Conservation (phyloP, 2,329 filamentous ascomycete genomes). For the Alternaria rosae region DNA sequence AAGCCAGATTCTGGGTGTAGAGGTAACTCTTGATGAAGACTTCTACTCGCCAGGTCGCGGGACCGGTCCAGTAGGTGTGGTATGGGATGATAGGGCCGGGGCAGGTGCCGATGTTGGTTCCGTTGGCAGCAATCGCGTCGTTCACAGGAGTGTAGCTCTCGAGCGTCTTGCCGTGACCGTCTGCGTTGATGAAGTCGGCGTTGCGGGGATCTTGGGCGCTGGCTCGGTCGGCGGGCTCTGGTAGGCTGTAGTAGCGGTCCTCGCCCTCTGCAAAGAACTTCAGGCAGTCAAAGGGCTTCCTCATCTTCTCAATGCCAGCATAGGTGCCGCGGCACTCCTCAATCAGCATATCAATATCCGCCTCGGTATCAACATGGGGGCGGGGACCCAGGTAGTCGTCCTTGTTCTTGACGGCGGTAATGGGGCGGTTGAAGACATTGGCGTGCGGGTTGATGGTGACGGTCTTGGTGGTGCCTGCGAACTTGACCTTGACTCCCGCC, state of each 20-base stretch:
- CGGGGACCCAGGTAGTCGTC: constrained; percentile 62
- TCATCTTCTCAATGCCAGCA: constrained; percentile 62
- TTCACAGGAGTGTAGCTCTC: constrained; percentile 47
- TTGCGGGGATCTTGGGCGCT: constrained; percentile 52
- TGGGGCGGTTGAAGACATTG: constrained; percentile 63
- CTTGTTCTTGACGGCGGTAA: constrained; percentile 58
- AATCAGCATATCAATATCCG: constrained; percentile 60
- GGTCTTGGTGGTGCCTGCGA: constrained; percentile 50
- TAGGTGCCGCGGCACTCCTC: constrained; percentile 63
- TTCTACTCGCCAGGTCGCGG: constrained; percentile 64
- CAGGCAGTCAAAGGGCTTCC: constrained; percentile 61
- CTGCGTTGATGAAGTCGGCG: constrained; percentile 54
- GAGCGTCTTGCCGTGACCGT: constrained; percentile 52
- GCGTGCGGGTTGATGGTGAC: constrained; percentile 60
- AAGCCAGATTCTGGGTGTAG: constrained; percentile 64
- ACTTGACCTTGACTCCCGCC: constrained; percentile 52
- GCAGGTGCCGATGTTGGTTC: constrained; percentile 57
- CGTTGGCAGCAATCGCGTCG: constrained; percentile 48
- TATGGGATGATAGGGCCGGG: constrained; percentile 64
- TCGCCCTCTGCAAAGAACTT: constrained; percentile 59
- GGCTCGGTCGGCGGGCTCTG: constrained; percentile 50
- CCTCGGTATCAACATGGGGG: constrained; percentile 62
- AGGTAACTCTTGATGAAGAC: constrained; percentile 65
- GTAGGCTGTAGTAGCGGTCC: constrained; percentile 60
- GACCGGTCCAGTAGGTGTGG: constrained; percentile 65